Evolutionary conservation across 257 asterid genomes (phyloP).

Genomic region (Pogostemon cablin): DNA sequence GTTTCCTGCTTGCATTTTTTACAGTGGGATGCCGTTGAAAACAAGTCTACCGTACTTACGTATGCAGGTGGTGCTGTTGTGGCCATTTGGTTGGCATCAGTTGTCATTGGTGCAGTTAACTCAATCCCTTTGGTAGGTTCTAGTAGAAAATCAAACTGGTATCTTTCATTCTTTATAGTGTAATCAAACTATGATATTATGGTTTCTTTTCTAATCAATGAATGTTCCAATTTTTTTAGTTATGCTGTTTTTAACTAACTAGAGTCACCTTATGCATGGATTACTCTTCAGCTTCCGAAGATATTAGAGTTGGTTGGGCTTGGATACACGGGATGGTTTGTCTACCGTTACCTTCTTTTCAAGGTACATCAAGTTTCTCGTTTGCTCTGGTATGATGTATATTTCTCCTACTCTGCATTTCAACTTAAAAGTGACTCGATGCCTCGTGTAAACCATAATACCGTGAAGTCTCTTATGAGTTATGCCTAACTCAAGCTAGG

Average conservation of each 20-base stretch:
- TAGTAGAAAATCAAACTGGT: not conserved
- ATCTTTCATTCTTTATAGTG: not conserved
- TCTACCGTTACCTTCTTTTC: constrained; percentile 92
- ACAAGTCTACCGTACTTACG: constrained; percentile 78
- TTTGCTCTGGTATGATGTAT: not conserved
- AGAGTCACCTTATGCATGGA: constrained; percentile 1
- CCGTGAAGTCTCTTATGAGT: not conserved
- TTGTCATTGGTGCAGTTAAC: constrained; percentile 82
- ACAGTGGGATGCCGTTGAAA: constrained; percentile 96
- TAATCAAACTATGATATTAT: not conserved
- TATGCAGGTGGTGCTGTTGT: constrained; percentile 94
- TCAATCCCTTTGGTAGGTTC: constrained; percentile 85
- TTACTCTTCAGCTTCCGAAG: constrained; percentile 73
- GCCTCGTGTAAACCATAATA: not conserved
- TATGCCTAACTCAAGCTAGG: not conserved
- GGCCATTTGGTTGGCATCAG: constrained; percentile 88
- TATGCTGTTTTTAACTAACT: not conserved
- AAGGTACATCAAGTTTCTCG: constrained; percentile 49
- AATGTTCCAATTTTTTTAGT: not conserved
- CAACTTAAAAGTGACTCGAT: not conserved
- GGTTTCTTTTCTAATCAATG: not conserved
- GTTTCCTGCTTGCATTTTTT: not conserved
- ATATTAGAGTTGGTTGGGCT: constrained; percentile 87
- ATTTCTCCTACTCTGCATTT: not conserved
- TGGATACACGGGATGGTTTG: constrained; percentile 95